These are phyloP conservation scores for Starmerella ratchasimensis DNA, from an alignment of 805 yeast genomes.

Conservation along the genomic window DNA sequence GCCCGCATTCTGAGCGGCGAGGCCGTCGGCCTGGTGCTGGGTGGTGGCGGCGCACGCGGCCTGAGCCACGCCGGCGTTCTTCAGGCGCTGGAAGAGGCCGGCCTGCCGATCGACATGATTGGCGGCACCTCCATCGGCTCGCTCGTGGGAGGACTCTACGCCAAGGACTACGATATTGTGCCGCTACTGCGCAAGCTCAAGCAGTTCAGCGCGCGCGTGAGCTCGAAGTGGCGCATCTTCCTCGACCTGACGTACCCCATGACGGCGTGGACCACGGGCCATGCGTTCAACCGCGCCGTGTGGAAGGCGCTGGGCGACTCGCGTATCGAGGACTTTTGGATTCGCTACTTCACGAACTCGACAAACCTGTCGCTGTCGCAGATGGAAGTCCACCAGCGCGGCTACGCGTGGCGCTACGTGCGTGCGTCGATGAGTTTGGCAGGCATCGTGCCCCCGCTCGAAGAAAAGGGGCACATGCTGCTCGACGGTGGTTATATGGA, in stretches of 20 bases:
- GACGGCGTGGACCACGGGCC: slow-evolving; percentile 91
- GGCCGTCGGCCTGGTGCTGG: slow-evolving; percentile 85
- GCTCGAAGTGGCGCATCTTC: slow-evolving; percentile 73
- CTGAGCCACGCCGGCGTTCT: slow-evolving; percentile 82
- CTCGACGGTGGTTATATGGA: slow-evolving; percentile 95
- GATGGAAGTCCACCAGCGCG: slow-evolving; percentile 86
- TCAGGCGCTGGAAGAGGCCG: slow-evolving; percentile 79
- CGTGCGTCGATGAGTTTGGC: slow-evolving; percentile 96
- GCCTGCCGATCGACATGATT: slow-evolving; percentile 82
- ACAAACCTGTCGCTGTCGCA: slow-evolving; percentile 89
- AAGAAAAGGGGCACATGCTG: slow-evolving; percentile 82
- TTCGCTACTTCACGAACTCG: slow-evolving; percentile 74
- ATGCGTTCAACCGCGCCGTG: slow-evolving; percentile 92
- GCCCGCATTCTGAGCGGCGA: slow-evolving; percentile 86
- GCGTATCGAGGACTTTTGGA: slow-evolving; percentile 93
- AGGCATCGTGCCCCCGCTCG: slow-evolving; percentile 72
- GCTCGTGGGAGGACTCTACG: slow-evolving; percentile 89
- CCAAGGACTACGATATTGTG: slow-evolving; percentile 79
- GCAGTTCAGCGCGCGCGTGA: slow-evolving; percentile 66
- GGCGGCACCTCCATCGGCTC: slow-evolving; percentile 98
- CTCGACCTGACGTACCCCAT: slow-evolving; percentile 85
- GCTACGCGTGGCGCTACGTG: slow-evolving; percentile 90
- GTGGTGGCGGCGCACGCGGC: slow-evolving; percentile 98
- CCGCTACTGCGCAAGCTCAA: slow-evolving; percentile 84
- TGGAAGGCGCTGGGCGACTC: slow-evolving; percentile 91